Evolutionary conservation across 2,329 filamentous ascomycete species (phyloP), one percentile per base, ranked within the genome.

Genomic region (Aureobasidium musti): DNA sequence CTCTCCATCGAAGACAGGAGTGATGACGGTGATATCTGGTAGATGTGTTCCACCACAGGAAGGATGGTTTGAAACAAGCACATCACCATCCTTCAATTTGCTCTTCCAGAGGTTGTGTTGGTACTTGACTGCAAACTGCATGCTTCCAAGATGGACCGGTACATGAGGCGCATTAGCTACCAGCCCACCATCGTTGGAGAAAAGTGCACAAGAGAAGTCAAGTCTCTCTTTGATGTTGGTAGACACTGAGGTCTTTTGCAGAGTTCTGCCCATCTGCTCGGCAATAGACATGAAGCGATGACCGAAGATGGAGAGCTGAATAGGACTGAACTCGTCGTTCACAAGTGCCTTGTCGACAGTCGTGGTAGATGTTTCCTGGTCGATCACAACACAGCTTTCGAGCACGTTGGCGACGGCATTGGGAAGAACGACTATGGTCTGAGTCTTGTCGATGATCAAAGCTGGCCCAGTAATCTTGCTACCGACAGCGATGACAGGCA

Each of bases 261-360:
- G 74, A 0, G 83, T 84, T 5, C 81, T 81, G 39, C 84, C 84
- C 83, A 86, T 86, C 68, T 86, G 84, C 67, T 86, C 84, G 0
- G 84, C 84, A 23, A 86, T 85, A 3, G 82, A 81, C 84, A 86
- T 86, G 76, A 86, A 86, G 0, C 84, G 78, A 70, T 86, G 82
- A 0, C 81, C 82, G 65, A 85, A 85, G 50, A 86, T 82, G 13
- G 81, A 84, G 2, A 86, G 78, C 37, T 82, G 77, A 47, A 86
- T 84, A 0, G 83, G 83, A 67, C 83, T 80, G 35, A 83, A 75
- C 33, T 64, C 67, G 14, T 71, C 67, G n/a, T 47, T 73, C 72
- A 69, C 65, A n/a, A 54, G n/a, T 21, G 47, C n/a, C 68, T 63
- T 70, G 23, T 64, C 35, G 10, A 64, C 67, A 13, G 61, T 67